phyloP scores from a whole-genome alignment of 202 grass and related monocot genomes.

The Hordeum pubiflorum region DNA sequence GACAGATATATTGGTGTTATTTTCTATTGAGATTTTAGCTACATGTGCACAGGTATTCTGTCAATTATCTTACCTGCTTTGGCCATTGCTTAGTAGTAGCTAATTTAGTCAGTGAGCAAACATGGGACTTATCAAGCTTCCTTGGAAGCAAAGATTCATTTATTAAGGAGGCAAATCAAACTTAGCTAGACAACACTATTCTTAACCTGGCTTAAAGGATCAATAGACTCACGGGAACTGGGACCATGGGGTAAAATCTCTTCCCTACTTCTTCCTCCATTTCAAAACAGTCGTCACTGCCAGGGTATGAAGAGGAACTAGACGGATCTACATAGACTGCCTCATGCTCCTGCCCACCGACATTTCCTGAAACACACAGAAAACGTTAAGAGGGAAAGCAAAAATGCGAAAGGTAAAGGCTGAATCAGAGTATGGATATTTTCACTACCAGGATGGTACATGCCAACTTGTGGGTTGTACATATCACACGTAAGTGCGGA shows the following conservation, averaged over 20 bases:
- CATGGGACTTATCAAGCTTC: neutral
- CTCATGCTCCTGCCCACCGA: conserved; percentile 37
- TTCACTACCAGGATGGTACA: conserved; percentile 66
- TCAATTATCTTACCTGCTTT: conserved; percentile 7
- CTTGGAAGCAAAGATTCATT: conserved; percentile 21
- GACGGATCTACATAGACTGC: conserved; percentile 40
- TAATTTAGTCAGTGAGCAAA: conserved; percentile 7
- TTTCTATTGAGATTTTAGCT: conserved; percentile 5
- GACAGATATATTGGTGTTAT: too few relatives aligned
- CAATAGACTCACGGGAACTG: conserved; percentile 71
- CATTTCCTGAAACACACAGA: conserved; percentile 38
- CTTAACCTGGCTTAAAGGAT: neutral
- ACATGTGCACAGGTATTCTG: neutral
- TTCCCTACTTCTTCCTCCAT: conserved; percentile 88
- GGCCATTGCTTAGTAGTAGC: conserved; percentile 1
- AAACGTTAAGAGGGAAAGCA: neutral
- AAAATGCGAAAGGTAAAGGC: neutral
- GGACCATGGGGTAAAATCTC: conserved; percentile 82
- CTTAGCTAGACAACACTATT: conserved; percentile 14
- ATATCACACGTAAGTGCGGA: conserved; percentile 52
- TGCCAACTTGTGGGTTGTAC: conserved; percentile 60
- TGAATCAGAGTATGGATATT: conserved; percentile 18
- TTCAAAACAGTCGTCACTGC: conserved; percentile 38
- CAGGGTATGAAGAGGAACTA: conserved; percentile 56
- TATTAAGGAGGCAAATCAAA: neutral